A percentile compares a stretch with the other conserved stretches of the same genome.
These are phyloP conservation scores for Akanthomyces lecanii DNA, from an alignment of 2,329 filamentous ascomycete genomes.

Conservation along the genomic window DNA sequence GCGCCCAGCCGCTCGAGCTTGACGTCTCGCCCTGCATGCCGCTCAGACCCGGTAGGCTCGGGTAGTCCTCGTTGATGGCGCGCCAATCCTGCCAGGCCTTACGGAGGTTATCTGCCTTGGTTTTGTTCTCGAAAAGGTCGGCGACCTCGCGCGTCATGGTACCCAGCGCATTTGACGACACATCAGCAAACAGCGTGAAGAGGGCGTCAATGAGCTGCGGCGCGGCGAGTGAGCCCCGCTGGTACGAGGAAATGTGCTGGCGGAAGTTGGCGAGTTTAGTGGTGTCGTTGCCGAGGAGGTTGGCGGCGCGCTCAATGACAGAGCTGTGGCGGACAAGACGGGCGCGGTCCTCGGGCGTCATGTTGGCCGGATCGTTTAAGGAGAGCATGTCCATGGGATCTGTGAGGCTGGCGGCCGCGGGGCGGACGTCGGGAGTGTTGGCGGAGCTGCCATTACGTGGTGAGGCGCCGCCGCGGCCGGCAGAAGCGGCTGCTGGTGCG, in stretches of 20 bases:
- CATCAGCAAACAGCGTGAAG: constrained; percentile 77
- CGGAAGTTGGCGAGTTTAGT: constrained; percentile 76
- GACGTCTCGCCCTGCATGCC: constrained; percentile 61
- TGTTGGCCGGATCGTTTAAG: constrained; percentile 45
- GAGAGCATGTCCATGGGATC: constrained; percentile 48
- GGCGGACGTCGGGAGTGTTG: constrained; percentile 21
- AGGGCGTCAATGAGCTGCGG: constrained; percentile 79
- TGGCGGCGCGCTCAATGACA: constrained; percentile 80
- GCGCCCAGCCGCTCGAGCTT: constrained; percentile 55
- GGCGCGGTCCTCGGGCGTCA: constrained; percentile 75
- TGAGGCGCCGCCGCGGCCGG: constrained; percentile 21
- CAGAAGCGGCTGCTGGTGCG: constrained; percentile 24
- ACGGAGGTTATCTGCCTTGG: constrained; percentile 68
- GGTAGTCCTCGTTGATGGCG: constrained; percentile 93
- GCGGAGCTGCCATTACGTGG: constrained; percentile 20
- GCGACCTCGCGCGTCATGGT: constrained; percentile 88
- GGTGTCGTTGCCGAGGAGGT: constrained; percentile 72
- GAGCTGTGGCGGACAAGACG: constrained; percentile 74
- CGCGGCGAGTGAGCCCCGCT: constrained; percentile 63
- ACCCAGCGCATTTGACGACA: constrained; percentile 73
- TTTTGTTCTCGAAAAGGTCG: constrained; percentile 82
- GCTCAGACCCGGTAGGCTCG: constrained; percentile 72
- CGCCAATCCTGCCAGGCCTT: constrained; percentile 94
- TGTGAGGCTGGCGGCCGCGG: constrained; percentile 21
- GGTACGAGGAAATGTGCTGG: constrained; percentile 72